Percentiles rank a stretch among this genome's conserved stretches.
These are phyloP conservation scores for Nigrospora oryzae DNA, from an alignment of 2,329 filamentous ascomycete genomes.

Conservation along the genomic window DNA sequence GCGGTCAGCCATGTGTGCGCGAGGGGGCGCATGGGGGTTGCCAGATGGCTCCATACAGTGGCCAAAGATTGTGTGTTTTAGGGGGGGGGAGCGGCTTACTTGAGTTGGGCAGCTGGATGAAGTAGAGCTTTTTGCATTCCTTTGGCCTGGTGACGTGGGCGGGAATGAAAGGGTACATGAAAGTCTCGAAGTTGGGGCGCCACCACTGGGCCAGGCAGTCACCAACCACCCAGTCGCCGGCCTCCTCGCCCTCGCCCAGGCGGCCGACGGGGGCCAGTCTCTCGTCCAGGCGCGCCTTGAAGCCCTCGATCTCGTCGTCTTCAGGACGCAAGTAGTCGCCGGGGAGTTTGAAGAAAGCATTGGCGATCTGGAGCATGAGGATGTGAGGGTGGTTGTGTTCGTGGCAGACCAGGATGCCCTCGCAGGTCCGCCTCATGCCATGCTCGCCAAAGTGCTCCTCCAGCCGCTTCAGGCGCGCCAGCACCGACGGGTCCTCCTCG, in stretches of 20 bases:
- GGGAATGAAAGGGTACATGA: conserved; percentile 98
- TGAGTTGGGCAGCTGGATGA: conserved; percentile 86
- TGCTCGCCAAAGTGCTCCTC: conserved; percentile 88
- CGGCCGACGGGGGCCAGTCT: conserved; percentile 86
- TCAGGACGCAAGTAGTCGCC: conserved; percentile 88
- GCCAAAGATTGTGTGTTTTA: not conserved
- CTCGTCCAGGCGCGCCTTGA: conserved; percentile 88
- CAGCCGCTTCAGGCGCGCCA: conserved; percentile 85
- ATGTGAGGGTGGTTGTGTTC: conserved; percentile 99
- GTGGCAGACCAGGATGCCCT: conserved; percentile 94
- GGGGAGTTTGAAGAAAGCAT: conserved; percentile 98
- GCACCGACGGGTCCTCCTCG: conserved; percentile 92
- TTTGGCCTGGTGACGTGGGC: conserved; percentile 94
- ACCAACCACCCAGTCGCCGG: conserved; percentile 84
- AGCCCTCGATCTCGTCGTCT: conserved; percentile 89
- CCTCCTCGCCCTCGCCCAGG: conserved; percentile 74
- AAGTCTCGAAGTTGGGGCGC: conserved; percentile 98
- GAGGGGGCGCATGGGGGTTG: not conserved
- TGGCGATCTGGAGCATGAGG: conserved; percentile 97
- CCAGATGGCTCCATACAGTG: not conserved
- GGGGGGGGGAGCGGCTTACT: conserved; percentile 46
- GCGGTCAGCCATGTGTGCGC: not conserved
- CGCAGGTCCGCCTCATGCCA: conserved; percentile 95
- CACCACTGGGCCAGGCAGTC: conserved; percentile 98
- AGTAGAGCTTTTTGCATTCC: conserved; percentile 98